Evolutionary conservation across 352 stramenopile genomes (phyloP).

Genomic region (Pythium scleroteichum): DNA sequence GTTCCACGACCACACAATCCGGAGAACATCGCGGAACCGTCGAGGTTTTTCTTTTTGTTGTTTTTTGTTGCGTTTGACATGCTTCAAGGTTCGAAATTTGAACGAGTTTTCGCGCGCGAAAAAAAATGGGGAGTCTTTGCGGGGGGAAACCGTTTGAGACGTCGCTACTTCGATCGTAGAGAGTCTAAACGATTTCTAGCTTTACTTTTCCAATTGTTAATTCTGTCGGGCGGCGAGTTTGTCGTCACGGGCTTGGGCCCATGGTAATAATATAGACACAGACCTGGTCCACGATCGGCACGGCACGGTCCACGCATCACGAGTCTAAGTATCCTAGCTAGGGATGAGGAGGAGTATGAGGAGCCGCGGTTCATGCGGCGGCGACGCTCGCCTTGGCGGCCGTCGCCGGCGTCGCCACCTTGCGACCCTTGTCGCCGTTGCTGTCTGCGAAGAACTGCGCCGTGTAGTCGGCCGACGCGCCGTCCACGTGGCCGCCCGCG

Average conservation of each 20-base stretch:
- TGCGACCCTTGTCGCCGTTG: conserved; percentile 35
- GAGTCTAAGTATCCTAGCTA: conserved; percentile 25
- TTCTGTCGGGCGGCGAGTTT: conserved; percentile 7
- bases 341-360: conserved; percentile 6
- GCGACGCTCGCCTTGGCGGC: conserved; percentile 21
- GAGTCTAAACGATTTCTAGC: conserved; percentile 21
- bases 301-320: conserved; percentile 6
- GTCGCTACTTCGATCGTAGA: conserved; percentile 18
- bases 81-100: too few relatives aligned
- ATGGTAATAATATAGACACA: conserved; percentile 25
- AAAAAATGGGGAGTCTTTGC: not conserved
- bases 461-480: conserved; percentile 49
- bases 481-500: conserved; percentile 28
- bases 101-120: too few relatives aligned
- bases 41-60: not conserved
- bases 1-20: not conserved
- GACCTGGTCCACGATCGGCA: not conserved
- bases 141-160: not conserved
- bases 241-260: conserved; percentile 12
- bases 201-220: conserved; percentile 17
- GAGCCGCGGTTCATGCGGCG: conserved; percentile 6
- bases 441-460: conserved; percentile 69
- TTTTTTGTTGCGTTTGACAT: not conserved
- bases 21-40: not conserved
- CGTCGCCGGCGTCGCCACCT: conserved; percentile 24